Evolutionary conservation across 495 filamentous ascomycete species (phyloP), one percentile per base, ranked within the genome.

Genomic region (Apiosordaria backusii): DNA sequence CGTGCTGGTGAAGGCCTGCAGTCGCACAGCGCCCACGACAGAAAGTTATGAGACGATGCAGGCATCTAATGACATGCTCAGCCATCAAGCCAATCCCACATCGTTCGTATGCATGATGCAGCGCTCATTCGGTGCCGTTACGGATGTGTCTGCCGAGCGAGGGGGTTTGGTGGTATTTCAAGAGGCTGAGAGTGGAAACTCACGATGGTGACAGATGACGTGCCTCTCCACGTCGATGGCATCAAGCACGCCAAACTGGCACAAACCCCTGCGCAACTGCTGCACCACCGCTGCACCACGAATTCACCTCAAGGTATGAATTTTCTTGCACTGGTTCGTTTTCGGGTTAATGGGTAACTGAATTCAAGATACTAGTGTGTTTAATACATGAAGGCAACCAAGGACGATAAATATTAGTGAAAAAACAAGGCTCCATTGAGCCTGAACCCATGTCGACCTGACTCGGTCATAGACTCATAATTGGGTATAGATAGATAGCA

Each of bases 201-300:
- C 35, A 25, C 35, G 29, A 35, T 23, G 55, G 25, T 64, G 40
- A 9, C 15, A 60, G 64, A 69, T 69, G 63, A 62, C 67, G 67
- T 69, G 63, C 63, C 63, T 58, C 63, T 55, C 67, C 63, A 61
- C 60, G 59, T 10, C 53, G 26, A 69, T 69, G 67, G 29, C 67
- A 69, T 66, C 67, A 69, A 66, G 24, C 45, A 19, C 67, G 65
- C 67, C 63, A 66, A 61, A 50, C 16, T 24, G 21, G n/a, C 40
- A 13, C 58, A 19, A 26, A 25, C 35, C 60, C 45, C 35, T 45
- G 50, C 45, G 13, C 50, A 50, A 21, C 24, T 24, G 58, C 53
- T 57, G 18, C 27, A n/a, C 55, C 53, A 13, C 29, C 1, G 5
- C 9, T 24, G 25, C 24, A 40, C 26, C 22, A 18, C 22, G 35